Evolutionary conservation across 345 rosid species (phyloP), one percentile per base, ranked within the genome.

Genomic region (Lepidium aucheri): DNA sequence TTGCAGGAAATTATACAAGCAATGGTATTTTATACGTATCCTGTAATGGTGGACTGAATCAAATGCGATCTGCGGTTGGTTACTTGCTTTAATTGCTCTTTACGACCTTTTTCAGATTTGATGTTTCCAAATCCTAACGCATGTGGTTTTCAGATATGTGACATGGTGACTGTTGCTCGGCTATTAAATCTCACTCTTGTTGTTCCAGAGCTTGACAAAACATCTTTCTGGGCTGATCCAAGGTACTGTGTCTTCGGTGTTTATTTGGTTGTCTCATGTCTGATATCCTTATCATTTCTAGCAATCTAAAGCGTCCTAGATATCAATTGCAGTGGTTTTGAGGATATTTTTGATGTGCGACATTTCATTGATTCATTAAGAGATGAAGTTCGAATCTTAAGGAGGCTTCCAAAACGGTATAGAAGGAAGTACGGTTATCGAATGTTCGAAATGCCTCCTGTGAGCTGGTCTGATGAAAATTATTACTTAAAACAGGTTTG

Each of bases 211-310:
- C 96, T 94, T 53, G 99, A 94, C 77, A 94, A 88, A 76, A 85
- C 85, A 22, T 94, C 99, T 32, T 94, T 94, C 72, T 94, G 99
- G 99, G 89, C 97, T 60, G 99, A 94, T 80, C 89, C 89, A 62
- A 94, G 99, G 99, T 90, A 53, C 64, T 36, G 89, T 81, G 28
- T 63, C 41, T 61, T 51, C 34, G 8, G 34, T 53, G 40, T 71
- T 77, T 26, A 20, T 8, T 28, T 38, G 18, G 24, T 59, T 18
- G 12, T 59, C 18, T 40, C 33, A 12, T 47, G 32, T 40, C 15
- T 40, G 41, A 39, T 20, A 4, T 60, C 41, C 17, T 10, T 47
- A 16, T 9, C 45, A 7, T 28, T 30, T 30, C 34, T 26, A 8
- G 9, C 9, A 44, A 59, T 67, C 68, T 73, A 51, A 73, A 66